Base-by-base conservation (phyloP, 345 rosid species). In the Brassica incana region DNA sequence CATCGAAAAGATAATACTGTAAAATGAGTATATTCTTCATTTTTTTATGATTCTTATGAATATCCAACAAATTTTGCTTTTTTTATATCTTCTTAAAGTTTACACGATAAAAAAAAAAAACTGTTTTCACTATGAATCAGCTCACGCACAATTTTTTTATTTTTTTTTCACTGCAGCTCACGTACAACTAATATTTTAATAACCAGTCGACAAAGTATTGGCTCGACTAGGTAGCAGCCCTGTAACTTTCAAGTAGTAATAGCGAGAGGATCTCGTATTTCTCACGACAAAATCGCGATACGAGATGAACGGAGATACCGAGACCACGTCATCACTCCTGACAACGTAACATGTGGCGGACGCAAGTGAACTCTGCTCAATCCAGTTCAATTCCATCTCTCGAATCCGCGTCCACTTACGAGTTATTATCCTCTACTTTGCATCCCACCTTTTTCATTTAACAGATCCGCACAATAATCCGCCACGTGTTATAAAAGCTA, bases 261-360 rank as follows among this genome's bases (percentile, higher is more conserved):
- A 65, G 40, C 8, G 3, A 7, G 45, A 18, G 8, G 27, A 30
- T 77, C 16, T n/a, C 58, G 25, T 36, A 38, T 70, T 52, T 71
- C 33, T 78, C 66, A 52, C 65, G 71, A 77, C 1, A 48, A 33
- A 32, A 11, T 77, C 75, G 8, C 75, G 75, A 20, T n/a, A 67
- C 76, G 77, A 65, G 15, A 73, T 73, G 4, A 61, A 27, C 15
- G 33, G 12, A 36, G 8, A 69, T 63, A 67, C 33, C 62, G 56
- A 43, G 68, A 58, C 83, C 80, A 80, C 83, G 84, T 76, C 80
- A 81, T 76, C 61, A 64, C 61, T 38, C 77, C 83, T 65, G 72
- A 81, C 80, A 75, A 65, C 73, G 77, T 63, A 65, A 71, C 80
- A 81, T 72, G 80, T 76, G 84, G 80, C 80, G 84, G 84, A 76